Percentiles rank a stretch among this genome's conserved stretches.
Evolutionary conservation across 768 basidiomycete genomes (phyloP).

Genomic region (Podaxis sp.): DNA sequence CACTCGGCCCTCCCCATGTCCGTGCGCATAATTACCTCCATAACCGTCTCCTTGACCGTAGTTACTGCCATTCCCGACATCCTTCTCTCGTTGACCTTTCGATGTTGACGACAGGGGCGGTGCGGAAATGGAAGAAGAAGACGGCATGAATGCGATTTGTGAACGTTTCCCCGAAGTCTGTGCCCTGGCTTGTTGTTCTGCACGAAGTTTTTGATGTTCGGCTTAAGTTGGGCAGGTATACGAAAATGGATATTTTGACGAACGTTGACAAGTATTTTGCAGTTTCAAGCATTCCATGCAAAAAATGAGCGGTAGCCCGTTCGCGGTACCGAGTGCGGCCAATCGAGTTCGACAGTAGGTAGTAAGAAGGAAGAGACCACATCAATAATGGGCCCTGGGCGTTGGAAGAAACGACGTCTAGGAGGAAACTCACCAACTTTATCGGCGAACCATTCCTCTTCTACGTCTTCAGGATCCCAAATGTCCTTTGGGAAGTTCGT

Average conservation of each 20-base stretch:
- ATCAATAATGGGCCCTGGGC: constrained; percentile 18
- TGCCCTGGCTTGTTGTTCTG: constrained; percentile 51
- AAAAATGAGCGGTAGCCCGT: constrained; percentile 17
- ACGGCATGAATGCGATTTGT: constrained; percentile 56
- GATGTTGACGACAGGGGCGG: not conserved
- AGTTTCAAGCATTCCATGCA: not conserved
- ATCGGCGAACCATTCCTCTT: constrained; percentile 71
- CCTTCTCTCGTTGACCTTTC: not conserved
- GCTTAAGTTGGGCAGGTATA: constrained; percentile 33
- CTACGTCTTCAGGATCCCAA: constrained; percentile 69
- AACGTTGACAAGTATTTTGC: constrained; percentile 8
- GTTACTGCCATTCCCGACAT: not conserved
- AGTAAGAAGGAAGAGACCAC: constrained; percentile 18
- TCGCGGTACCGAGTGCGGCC: not conserved
- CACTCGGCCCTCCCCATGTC: not conserved
- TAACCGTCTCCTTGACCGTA: not conserved
- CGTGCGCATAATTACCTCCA: not conserved
- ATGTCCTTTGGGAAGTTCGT: constrained; percentile 72
- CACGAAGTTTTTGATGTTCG: constrained; percentile 54
- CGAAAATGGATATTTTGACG: constrained; percentile 11
- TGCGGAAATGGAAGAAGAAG: not conserved
- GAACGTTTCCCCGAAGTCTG: constrained; percentile 53
- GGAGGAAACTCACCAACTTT: constrained; percentile 61
- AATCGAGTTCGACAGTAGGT: constrained; percentile 1
- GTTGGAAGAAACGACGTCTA: not conserved